Evolutionary conservation across 345 rosid genomes (phyloP), one percentile per base, ranked within the genome.

Genomic region (Sonneratia alba): DNA sequence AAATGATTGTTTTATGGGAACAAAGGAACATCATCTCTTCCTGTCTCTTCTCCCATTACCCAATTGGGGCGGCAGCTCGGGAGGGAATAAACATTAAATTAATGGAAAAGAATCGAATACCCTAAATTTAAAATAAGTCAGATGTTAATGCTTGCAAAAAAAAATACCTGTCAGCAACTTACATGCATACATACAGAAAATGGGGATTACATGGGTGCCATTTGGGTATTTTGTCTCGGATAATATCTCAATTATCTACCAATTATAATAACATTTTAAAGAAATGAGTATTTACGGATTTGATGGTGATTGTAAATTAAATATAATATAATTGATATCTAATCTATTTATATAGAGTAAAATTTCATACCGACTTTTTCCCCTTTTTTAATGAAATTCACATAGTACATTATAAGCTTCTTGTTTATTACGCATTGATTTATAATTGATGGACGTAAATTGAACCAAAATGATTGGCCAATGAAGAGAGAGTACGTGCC

Each of bases 401-500:
- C 37, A 56, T 69, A 59, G 18, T 47, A 69, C 27, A 47, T 36
- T 24, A 14, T 42, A 57, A 15, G 4, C 16, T 10, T 56, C 66
- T 34, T 51, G 34, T 43, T 45, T 65, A 61, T 72, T 67, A 36
- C 24, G 34, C 55, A 22, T 4, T 71, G 34, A 21, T 61, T 59
- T 45, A 67, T 68, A 43, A 69, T 68, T 36, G 74, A 59, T 67
- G 78, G 76, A 79, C 73, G 56, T 57, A 77, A 62, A 74, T 71
- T 38, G 19, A 27, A 36, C 51, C 37, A 68, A 19, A 61, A 43
- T 70, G 57, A 72, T 75, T 77, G 75, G 51, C 36, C 24, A 78
- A 81, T 66, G 73, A 27, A 47, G 75, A 72, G 73, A 77, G 74
- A 82, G 79, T 36, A 94, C 96, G 81, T 92, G 91, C 99, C 99